A percentile compares a stretch with the other conserved stretches of the same genome.
Conservation (phyloP, 108 stramenopile genomes). For the Tribonema minus region DNA sequence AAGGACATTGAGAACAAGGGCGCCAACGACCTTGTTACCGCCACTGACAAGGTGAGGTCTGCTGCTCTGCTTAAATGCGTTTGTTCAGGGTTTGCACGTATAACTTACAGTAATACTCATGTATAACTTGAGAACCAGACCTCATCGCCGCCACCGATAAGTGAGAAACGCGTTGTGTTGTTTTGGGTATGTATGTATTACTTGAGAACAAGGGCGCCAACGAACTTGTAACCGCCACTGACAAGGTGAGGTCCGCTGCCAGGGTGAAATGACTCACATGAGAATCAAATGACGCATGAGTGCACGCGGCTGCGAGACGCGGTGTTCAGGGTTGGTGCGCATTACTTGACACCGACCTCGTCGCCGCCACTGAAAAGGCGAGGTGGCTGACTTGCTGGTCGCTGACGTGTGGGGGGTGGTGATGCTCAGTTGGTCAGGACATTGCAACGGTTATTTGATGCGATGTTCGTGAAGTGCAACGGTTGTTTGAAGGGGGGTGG, state of each 20-base stretch:
- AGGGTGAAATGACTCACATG: background rate
- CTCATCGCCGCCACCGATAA: background rate
- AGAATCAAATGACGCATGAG: too few relatives aligned
- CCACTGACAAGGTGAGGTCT: background rate
- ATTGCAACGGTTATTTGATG: too few relatives aligned
- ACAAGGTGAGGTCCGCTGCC: background rate
- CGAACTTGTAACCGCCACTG: conserved; percentile 6
- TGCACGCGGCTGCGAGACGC: too few relatives aligned
- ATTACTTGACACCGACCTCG: background rate
- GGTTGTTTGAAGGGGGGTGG: too few relatives aligned
- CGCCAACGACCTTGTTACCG: conserved; percentile 16
- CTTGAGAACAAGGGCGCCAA: conserved; percentile 30
- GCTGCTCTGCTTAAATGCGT: background rate
- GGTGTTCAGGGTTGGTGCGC: background rate
- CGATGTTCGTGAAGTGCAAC: too few relatives aligned
- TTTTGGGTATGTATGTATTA: background rate
- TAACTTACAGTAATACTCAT: background rate
- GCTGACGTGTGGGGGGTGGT: too few relatives aligned
- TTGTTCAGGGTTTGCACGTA: background rate
- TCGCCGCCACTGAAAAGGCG: background rate
- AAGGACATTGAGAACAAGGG: conserved; percentile 31
- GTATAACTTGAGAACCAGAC: background rate
- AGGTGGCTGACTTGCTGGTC: too few relatives aligned
- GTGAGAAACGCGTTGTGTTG: background rate
- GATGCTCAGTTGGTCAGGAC: too few relatives aligned